Base-by-base conservation (phyloP, 495 filamentous ascomycete species). In the Penicillium pulvis region DNA sequence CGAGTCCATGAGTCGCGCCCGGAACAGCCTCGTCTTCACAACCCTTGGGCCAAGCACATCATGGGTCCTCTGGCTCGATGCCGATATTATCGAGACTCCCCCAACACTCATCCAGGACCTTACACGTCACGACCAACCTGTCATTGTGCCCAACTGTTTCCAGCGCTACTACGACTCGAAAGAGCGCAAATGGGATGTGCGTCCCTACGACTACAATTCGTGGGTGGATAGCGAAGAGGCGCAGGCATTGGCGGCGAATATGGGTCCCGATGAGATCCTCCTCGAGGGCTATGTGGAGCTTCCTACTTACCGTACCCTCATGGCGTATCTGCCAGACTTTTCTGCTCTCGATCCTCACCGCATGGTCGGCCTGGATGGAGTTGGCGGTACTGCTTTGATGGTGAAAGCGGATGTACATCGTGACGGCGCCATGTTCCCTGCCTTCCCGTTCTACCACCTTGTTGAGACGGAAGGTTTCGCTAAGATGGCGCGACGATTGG, bases 381-480 rank as follows among this genome's bases (percentile, higher is more conserved):
- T 98, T 12, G 94, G 94, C 47, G 94, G 94, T 6, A 96, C 94
- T 2, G 90, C 93, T 7, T 79, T 98, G 55, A 74, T 98, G 73
- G 94, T 98, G 16, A 97, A 97, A 78, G 94, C 95, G 0, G 95
- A 98, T 55, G 94, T 98, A 8, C 94, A 98, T 67, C 84, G 94
- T 14, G 95, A 98, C 70, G 94, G 94, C 4, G 94, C 95, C 55
- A 98, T 98, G 94, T 98, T 98, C 72, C 94, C 94, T 17, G 83
- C 94, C 0, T 98, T 98, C 71, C 74, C 93, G 4, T 98, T 98
- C 69, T 98, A 95, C 67, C 90, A 98, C 73, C 74, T 98, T 28
- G 93, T 98, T 60, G 94, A 98, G 78, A 98, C 95, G 6, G 94
- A 98, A 70, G 94, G 94, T 0, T 98, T 98, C 67, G 93, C 95